phyloP scores from a whole-genome alignment of 257 asterid species.

The Capsicum rhomboideum region DNA sequence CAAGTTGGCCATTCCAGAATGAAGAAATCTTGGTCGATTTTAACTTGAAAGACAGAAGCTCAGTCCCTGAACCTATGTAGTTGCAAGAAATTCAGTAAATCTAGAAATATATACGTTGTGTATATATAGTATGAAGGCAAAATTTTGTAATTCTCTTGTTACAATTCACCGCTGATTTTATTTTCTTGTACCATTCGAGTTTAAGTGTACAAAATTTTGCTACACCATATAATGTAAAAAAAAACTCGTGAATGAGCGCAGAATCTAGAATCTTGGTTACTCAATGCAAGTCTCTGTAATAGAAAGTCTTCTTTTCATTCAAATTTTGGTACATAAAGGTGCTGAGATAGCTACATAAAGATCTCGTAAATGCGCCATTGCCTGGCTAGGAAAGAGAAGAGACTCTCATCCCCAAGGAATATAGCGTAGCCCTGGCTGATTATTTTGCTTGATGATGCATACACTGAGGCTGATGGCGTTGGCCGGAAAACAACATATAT shows the following conservation, averaged over 20 bases:
- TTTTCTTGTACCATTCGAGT: not conserved
- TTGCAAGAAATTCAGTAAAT: not conserved
- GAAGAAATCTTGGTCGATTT: not conserved
- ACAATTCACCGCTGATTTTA: not conserved
- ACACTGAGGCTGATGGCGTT: not conserved
- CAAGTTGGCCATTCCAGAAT: not conserved
- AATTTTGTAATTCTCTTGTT: not conserved
- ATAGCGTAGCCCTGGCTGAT: not conserved
- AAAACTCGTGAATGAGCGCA: not conserved
- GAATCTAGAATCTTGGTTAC: not conserved
- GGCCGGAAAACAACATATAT: not conserved
- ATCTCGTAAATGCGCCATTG: not conserved
- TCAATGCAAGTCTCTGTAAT: not conserved
- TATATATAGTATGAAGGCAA: not conserved
- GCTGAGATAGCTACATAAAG: not conserved
- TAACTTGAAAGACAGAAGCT: not conserved
- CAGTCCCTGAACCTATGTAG: not conserved
- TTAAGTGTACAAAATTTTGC: not conserved
- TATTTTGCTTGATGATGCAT: not conserved
- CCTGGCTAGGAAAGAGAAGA: not conserved
- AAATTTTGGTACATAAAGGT: not conserved
- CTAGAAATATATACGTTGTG: not conserved
- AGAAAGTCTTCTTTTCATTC: not conserved
- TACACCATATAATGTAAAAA: not conserved
- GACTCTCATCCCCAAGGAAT: not conserved